A percentile compares a stretch with the other conserved stretches of the same genome.
These are phyloP conservation scores for Penicillium crystallinum DNA, from an alignment of 495 filamentous ascomycete genomes.

Conservation along the genomic window DNA sequence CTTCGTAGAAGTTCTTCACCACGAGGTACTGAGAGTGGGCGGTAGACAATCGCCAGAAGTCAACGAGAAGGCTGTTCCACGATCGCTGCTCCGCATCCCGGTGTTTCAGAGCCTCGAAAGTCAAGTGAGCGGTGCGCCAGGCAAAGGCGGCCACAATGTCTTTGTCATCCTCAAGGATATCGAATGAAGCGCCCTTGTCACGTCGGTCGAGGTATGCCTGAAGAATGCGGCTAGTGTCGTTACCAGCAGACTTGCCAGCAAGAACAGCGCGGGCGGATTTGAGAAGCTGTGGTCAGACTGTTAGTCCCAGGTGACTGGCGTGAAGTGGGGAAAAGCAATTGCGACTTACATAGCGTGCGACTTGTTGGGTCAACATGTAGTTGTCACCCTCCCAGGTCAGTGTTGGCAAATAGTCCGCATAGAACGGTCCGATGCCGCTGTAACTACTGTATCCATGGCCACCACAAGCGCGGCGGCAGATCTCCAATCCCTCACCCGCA, in stretches of 20 bases:
- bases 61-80: constrained; percentile 67
- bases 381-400: constrained; percentile 66
- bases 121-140: constrained; percentile 64
- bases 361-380: constrained; percentile 75
- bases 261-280: constrained; percentile 62
- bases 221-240: constrained; percentile 56
- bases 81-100: constrained; percentile 62
- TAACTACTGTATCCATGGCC: constrained; percentile 70
- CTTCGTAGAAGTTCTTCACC: constrained; percentile 67
- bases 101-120: constrained; percentile 66
- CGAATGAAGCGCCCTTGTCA: constrained; percentile 63
- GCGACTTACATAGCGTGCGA: constrained; percentile 57
- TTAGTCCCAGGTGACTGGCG: neutral
- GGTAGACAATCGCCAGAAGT: constrained; percentile 66
- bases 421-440: constrained; percentile 62
- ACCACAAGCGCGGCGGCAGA: constrained; percentile 66
- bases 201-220: constrained; percentile 52
- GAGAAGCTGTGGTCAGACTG: constrained; percentile 36
- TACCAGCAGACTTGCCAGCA: constrained; percentile 47
- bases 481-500: constrained; percentile 63
- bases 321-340: neutral
- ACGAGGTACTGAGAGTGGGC: constrained; percentile 66
- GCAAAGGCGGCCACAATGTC: constrained; percentile 65
- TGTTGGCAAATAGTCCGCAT: constrained; percentile 64
- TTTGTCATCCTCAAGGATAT: constrained; percentile 55